Evolutionary conservation across 331 rosid species (phyloP).

Genomic region (Malus hybrid): DNA sequence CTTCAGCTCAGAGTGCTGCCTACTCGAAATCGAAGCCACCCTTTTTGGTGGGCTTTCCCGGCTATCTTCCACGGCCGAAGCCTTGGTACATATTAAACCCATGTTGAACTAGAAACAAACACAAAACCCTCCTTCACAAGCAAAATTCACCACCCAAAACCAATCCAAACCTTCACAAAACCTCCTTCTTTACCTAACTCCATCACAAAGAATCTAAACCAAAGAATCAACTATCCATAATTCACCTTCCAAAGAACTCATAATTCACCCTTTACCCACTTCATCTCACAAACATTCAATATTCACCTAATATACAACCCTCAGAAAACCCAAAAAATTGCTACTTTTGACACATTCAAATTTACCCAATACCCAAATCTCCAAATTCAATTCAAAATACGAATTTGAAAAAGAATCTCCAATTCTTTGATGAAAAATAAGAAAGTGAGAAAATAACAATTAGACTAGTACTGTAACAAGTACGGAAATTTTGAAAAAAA

Average conservation of each 20-base stretch:
- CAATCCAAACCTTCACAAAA: slow-evolving; percentile 22
- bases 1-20: slow-evolving; percentile 28
- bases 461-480: not conserved
- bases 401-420: not conserved
- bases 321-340: not conserved
- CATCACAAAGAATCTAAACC: slow-evolving; percentile 24
- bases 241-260: slow-evolving; percentile 8
- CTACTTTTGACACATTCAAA: not conserved
- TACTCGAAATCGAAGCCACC: slow-evolving; percentile 27
- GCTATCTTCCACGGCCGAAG: slow-evolving; percentile 53
- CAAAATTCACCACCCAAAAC: slow-evolving; percentile 12
- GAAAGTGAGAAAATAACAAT: not conserved
- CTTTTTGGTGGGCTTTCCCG: slow-evolving; percentile 39
- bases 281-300: not conserved
- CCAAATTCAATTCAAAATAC: not conserved
- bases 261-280: slow-evolving; percentile 4
- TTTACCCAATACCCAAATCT: not conserved
- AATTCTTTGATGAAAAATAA: not conserved
- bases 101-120: slow-evolving; percentile 28
- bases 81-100: slow-evolving; percentile 67
- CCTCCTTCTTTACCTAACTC: slow-evolving; percentile 25
- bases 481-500: not conserved
- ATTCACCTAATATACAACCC: not conserved
- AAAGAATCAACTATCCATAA: slow-evolving; percentile 10
- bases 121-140: slow-evolving; percentile 16